Conservation (phyloP, 2,329 filamentous ascomycete genomes). For the Macrophomina phaseolina region DNA sequence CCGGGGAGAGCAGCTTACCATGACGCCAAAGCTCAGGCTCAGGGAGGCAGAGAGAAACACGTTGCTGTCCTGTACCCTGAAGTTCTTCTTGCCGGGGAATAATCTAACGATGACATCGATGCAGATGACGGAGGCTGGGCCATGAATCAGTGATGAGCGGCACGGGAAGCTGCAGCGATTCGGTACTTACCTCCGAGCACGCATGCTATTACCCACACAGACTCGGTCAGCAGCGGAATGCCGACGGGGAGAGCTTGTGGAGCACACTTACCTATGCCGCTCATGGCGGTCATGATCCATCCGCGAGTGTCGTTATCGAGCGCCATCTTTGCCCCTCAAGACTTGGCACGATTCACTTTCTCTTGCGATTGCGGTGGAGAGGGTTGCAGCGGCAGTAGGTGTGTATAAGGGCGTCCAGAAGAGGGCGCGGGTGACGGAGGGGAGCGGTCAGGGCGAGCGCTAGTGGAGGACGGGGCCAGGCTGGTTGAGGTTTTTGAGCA, state of each 20-base stretch:
- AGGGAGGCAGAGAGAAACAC: conserved; percentile 85
- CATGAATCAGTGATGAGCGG: conserved; percentile 22
- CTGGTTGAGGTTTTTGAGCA: conserved; percentile 19
- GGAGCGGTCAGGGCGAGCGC: background rate
- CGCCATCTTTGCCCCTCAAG: conserved; percentile 25
- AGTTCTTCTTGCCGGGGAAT: conserved; percentile 75
- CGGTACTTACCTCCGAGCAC: conserved; percentile 42
- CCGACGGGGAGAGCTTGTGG: conserved; percentile 22
- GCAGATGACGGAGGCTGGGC: conserved; percentile 76
- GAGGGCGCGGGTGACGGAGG: background rate
- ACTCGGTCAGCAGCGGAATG: conserved; percentile 2
- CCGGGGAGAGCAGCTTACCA: conserved; percentile 62
- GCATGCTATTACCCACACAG: conserved; percentile 38
- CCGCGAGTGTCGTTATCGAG: conserved; percentile 72
- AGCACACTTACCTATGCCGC: conserved; percentile 69
- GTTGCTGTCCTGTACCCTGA: conserved; percentile 89
- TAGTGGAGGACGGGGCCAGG: background rate
- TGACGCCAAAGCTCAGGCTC: conserved; percentile 93
- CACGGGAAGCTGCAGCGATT: conserved; percentile 11
- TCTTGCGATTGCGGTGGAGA: background rate
- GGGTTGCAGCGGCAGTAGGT: background rate
- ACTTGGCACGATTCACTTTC: conserved; percentile 5
- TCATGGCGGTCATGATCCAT: conserved; percentile 86
- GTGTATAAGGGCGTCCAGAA: background rate
- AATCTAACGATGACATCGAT: conserved; percentile 77